Evolutionary conservation across 169 alveolate species (phyloP).

Genomic region (Plasmodium malariae): DNA sequence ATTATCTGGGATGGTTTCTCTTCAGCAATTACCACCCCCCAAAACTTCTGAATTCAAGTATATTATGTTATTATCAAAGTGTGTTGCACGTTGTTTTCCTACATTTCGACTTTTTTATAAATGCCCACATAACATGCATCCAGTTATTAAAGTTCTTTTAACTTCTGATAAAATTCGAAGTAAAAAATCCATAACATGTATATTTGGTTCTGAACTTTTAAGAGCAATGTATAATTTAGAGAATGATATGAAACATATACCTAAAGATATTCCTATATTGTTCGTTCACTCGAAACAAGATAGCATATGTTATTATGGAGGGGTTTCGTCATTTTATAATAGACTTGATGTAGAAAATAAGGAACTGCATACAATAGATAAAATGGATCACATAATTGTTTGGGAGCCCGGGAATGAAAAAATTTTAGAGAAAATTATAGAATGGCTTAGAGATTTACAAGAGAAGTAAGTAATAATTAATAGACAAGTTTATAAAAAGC

Average conservation of each 20-base stretch:
- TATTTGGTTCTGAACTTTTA: background rate
- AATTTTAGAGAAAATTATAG: background rate
- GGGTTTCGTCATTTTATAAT: background rate
- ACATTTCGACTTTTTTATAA: background rate
- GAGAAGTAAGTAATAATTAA: no score
- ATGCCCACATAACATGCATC: background rate
- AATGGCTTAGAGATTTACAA: no score
- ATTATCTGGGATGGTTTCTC: slow-evolving; percentile 9
- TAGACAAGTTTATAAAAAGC: no score
- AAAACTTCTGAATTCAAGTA: background rate
- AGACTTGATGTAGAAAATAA: background rate
- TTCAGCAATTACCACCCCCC: background rate
- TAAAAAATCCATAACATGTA: background rate
- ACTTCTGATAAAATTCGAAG: background rate
- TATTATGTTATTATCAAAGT: background rate
- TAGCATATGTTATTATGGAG: background rate
- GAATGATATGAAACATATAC: background rate
- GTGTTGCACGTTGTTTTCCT: background rate
- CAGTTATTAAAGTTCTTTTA: slow-evolving; percentile 2
- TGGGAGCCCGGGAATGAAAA: background rate
- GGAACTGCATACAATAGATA: background rate
- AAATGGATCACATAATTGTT: background rate
- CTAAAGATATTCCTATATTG: background rate
- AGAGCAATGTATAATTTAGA: background rate
- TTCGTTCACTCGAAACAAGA: background rate